phyloP scores from a whole-genome alignment of 176 grass and related monocot species.

The Hyparrhenia diplandra region DNA sequence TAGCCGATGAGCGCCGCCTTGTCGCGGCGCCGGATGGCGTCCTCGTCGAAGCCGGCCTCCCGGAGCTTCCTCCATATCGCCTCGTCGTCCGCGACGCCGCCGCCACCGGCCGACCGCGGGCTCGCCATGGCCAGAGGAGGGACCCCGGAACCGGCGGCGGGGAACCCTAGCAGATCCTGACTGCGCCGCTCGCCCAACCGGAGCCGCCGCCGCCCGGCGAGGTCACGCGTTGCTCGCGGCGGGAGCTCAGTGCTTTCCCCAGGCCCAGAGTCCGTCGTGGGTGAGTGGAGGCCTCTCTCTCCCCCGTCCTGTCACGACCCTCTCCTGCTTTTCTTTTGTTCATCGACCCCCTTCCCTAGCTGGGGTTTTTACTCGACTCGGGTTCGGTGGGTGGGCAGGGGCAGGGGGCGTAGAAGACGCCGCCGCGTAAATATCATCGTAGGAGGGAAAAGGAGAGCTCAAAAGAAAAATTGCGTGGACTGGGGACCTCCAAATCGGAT shows the following conservation, averaged over 20 bases:
- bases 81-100: constrained; percentile 35
- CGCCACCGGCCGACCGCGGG: constrained; percentile 30
- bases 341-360: too few relatives aligned
- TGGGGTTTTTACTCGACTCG: constrained; percentile 27
- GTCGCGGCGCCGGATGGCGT: too few relatives aligned
- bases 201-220: neutral
- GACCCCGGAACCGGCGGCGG: neutral
- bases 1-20: too few relatives aligned
- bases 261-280: neutral
- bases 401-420: too few relatives aligned
- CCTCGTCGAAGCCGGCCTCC: too few relatives aligned
- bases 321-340: neutral
- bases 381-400: constrained; percentile 1
- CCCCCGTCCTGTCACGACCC: neutral
- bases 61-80: constrained; percentile 42
- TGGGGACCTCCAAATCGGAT: neutral
- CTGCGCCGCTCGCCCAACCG: neutral
- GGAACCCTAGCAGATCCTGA: constrained; percentile 60
- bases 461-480: too few relatives aligned
- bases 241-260: constrained; percentile 27
- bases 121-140: constrained; percentile 65
- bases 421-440: too few relatives aligned
- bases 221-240: constrained; percentile 13
- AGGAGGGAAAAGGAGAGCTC: neutral
- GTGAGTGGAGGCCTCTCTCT: constrained; percentile 48